These are phyloP conservation scores for Exophiala sp. DNA, from an alignment of 2,329 filamentous ascomycete genomes.

Conservation along the genomic window DNA sequence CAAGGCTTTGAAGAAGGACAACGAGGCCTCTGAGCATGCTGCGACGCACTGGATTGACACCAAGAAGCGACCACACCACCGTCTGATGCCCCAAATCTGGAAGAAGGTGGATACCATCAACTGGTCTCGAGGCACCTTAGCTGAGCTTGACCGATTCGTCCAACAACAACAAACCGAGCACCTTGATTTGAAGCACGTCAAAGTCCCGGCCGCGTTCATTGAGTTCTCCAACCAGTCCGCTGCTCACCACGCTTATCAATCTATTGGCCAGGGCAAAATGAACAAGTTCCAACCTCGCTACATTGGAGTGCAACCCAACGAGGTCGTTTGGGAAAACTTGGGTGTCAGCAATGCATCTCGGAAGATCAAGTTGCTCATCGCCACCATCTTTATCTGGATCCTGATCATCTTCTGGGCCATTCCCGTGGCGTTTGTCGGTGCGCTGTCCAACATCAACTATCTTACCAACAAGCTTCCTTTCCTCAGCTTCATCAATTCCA, in stretches of 20 bases:
- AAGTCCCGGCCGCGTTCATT: slow-evolving; percentile 77
- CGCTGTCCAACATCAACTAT: slow-evolving; percentile 80
- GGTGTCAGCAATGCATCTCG: slow-evolving; percentile 60
- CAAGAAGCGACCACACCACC: slow-evolving; percentile 72
- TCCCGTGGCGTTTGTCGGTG: slow-evolving; percentile 72
- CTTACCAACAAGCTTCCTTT: slow-evolving; percentile 54
- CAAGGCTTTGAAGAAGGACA: slow-evolving; percentile 52
- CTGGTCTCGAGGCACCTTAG: slow-evolving; percentile 73
- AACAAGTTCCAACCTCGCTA: slow-evolving; percentile 81
- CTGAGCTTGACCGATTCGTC: slow-evolving; percentile 68
- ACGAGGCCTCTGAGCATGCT: slow-evolving; percentile 50
- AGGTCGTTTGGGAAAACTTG: slow-evolving; percentile 86
- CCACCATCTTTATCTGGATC: slow-evolving; percentile 66
- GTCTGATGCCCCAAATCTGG: slow-evolving; percentile 64
- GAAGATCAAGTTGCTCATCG: slow-evolving; percentile 64
- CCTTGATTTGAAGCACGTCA: slow-evolving; percentile 59
- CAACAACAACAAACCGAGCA: slow-evolving; percentile 63
- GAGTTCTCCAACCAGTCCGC: slow-evolving; percentile 79
- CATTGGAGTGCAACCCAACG: slow-evolving; percentile 74
- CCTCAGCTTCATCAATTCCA: slow-evolving; percentile 68
- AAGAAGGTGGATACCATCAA: slow-evolving; percentile 41
- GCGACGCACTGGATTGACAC: slow-evolving; percentile 55
- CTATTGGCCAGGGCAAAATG: slow-evolving; percentile 49
- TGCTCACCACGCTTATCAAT: slow-evolving; percentile 79
- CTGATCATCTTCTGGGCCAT: slow-evolving; percentile 85